These are phyloP conservation scores for Coleophoma cylindrospora DNA, from an alignment of 2,329 filamentous ascomycete species.

Conservation along the genomic window DNA sequence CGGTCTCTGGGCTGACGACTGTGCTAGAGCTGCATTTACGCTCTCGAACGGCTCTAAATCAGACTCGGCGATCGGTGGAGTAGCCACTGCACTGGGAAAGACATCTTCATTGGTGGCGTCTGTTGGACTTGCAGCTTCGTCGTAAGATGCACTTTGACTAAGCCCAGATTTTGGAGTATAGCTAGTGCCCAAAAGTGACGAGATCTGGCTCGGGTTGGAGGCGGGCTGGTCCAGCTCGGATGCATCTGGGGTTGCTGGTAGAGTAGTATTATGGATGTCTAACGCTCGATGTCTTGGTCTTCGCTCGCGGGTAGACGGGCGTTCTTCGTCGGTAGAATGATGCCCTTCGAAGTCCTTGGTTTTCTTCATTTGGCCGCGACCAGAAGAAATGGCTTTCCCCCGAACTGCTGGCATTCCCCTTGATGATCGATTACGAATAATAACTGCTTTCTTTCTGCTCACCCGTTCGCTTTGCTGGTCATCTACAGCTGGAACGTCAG, in stretches of 20 bases:
- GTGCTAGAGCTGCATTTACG: constrained; percentile 42
- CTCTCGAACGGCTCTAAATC: constrained; percentile 59
- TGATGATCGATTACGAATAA: constrained; percentile 8
- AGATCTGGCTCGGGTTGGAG: constrained; percentile 1
- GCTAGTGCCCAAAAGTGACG: constrained; percentile 29
- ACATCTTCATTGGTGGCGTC: constrained; percentile 38
- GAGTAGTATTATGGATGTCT: constrained; percentile 16
- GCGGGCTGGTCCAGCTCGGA: constrained; percentile 39
- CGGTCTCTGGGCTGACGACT: constrained; percentile 41
- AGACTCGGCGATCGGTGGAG: constrained; percentile 70
- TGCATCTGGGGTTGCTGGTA: constrained; percentile 54
- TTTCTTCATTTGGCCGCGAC: constrained; percentile 6
- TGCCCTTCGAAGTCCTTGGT: not conserved
- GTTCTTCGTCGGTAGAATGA: constrained; percentile 8
- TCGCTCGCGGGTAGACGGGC: constrained; percentile 2
- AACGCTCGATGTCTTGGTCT: constrained; percentile 14
- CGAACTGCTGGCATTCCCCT: constrained; percentile 6
- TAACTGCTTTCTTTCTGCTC: constrained; percentile 9
- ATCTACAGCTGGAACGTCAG: no score
- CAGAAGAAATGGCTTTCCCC: constrained; percentile 14
- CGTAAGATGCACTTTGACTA: constrained; percentile 33
- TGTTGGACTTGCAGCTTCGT: constrained; percentile 15
- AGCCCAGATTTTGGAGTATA: constrained; percentile 39
- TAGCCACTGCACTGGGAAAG: constrained; percentile 59
- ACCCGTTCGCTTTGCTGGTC: constrained; percentile 7